Evolutionary conservation across 495 filamentous ascomycete species (phyloP).

Genomic region (Penicillium coffeae): DNA sequence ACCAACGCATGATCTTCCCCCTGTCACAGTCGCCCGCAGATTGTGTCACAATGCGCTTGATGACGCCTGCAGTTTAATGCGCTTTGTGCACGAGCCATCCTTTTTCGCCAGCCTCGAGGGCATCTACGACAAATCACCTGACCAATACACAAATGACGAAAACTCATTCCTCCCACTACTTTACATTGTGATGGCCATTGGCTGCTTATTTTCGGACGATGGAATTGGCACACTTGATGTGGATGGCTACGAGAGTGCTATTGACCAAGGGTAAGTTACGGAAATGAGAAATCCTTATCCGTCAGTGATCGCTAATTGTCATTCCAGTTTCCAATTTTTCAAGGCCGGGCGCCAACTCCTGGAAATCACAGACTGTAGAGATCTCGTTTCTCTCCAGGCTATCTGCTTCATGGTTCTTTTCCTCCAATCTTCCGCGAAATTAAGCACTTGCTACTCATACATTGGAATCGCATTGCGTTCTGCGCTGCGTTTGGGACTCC

Average conservation of each 20-base stretch:
- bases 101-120: constrained; percentile 76
- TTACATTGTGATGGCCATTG: constrained; percentile 80
- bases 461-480: constrained; percentile 86
- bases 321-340: constrained; percentile 75
- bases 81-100: constrained; percentile 82
- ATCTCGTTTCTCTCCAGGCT: constrained; percentile 78
- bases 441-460: constrained; percentile 92
- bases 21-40: constrained; percentile 59
- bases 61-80: constrained; percentile 77
- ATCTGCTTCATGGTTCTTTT: constrained; percentile 92
- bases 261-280: constrained; percentile 70
- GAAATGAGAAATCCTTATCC: background rate
- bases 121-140: constrained; percentile 68
- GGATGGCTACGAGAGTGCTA: constrained; percentile 64
- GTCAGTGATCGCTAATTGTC: constrained; percentile 1
- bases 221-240: constrained; percentile 43
- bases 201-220: constrained; percentile 70
- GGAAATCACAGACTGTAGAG: constrained; percentile 88
- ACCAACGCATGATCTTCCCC: constrained; percentile 66
- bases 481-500: constrained; percentile 79
- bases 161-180: constrained; percentile 78
- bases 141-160: constrained; percentile 69
- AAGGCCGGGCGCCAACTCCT: constrained; percentile 72
- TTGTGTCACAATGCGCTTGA: constrained; percentile 76
- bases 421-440: constrained; percentile 82